Conservation (phyloP, 371 early-diverging fungal species). For the Haplosporangium sp. region DNA sequence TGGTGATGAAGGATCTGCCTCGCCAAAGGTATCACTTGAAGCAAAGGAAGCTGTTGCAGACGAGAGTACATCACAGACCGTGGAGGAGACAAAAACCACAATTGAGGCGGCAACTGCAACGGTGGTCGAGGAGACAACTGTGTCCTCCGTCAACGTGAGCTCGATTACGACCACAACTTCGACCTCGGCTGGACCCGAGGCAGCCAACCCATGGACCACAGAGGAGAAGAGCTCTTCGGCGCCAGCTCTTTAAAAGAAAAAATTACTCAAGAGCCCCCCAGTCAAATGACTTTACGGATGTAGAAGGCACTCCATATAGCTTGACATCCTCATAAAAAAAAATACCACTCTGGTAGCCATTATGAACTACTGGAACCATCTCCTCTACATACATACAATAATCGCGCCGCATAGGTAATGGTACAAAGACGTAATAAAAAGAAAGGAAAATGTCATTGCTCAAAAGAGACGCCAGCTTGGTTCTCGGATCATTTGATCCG, state of each 20-base stretch:
- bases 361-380: too few species aligned
- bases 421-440: too few species aligned
- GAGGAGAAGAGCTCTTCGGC: constrained; percentile 23
- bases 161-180: constrained; percentile 44
- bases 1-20: constrained; percentile 13
- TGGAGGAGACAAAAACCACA: constrained; percentile 24
- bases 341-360: too few species aligned
- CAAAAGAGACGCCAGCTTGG: too few species aligned
- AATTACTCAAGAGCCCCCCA: too few species aligned
- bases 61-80: not conserved
- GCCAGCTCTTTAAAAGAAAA: constrained; percentile 2
- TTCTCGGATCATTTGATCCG: not conserved
- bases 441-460: too few species aligned
- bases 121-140: constrained; percentile 23
- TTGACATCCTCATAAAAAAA: too few species aligned
- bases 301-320: too few species aligned
- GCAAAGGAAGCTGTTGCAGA: constrained; percentile 5
- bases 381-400: too few species aligned
- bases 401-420: too few species aligned
- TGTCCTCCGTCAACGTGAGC: constrained; percentile 39
- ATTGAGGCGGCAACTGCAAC: constrained; percentile 21
- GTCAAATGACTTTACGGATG: too few species aligned
- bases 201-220: constrained; percentile 34
- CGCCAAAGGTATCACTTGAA: constrained; percentile 25
- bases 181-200: constrained; percentile 48